Conservation (phyloP, 768 basidiomycete species). For the Boletus subcaerulescens region DNA sequence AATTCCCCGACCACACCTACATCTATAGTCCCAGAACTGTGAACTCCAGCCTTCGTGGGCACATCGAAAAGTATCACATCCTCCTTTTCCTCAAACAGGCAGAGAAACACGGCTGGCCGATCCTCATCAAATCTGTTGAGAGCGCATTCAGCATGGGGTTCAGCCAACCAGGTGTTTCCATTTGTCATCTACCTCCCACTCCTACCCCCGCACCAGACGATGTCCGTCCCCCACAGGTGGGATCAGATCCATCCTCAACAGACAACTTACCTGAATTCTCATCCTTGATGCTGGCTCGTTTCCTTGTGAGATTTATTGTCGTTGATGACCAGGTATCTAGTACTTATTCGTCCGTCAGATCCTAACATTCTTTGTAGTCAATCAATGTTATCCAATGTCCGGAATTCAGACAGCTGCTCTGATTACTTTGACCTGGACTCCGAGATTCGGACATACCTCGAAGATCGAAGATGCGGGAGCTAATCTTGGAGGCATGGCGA, state of each 20-base stretch:
- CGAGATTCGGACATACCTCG: conserved; percentile 24
- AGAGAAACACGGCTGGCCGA: not conserved
- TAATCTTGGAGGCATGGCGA: conserved; percentile 23
- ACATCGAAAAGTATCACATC: not conserved
- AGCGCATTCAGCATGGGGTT: not conserved
- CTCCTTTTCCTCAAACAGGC: not conserved
- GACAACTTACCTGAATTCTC: not conserved
- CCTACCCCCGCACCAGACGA: not conserved
- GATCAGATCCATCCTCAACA: not conserved
- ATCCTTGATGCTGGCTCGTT: no score
- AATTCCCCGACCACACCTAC: not conserved
- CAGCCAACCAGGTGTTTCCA: not conserved
- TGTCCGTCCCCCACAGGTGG: not conserved
- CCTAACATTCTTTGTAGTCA: not conserved
- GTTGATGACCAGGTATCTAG: no score
- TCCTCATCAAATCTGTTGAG: not conserved
- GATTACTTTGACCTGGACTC: conserved; percentile 21
- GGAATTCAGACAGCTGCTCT: conserved; percentile 26
- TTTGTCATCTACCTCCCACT: not conserved
- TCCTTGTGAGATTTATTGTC: no score
- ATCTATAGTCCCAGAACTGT: not conserved
- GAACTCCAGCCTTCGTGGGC: not conserved
- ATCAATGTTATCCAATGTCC: conserved; percentile 7
- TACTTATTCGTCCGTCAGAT: no score
- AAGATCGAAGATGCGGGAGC: conserved; percentile 17